These are phyloP conservation scores for Pythium grandisporangium DNA, from an alignment of 352 stramenopile genomes.

Conservation along the genomic window DNA sequence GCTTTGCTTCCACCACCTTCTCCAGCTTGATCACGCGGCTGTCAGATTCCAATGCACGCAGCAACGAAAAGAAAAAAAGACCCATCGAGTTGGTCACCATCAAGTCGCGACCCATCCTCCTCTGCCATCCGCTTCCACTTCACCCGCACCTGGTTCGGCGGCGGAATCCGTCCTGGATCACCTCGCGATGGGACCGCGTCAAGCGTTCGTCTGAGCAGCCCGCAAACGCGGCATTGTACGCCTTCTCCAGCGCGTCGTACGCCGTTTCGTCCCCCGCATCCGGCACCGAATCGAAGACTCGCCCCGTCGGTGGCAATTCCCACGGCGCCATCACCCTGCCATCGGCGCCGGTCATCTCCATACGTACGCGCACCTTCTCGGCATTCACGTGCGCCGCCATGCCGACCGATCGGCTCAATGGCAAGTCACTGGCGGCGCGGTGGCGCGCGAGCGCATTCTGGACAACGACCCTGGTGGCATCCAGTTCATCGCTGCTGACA, in stretches of 20 bases:
- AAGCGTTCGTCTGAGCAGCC: conserved; percentile 13
- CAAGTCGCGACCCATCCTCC: background rate
- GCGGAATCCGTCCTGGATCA: too few relatives aligned
- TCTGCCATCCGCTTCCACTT: background rate
- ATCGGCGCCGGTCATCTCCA: conserved; percentile 27
- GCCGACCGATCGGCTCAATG: background rate
- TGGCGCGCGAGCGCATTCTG: too few relatives aligned
- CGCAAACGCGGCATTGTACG: conserved; percentile 39
- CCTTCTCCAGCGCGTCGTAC: conserved; percentile 54
- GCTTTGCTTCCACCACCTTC: too few relatives aligned
- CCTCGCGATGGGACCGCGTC: conserved; percentile 1
- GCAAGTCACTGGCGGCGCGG: background rate
- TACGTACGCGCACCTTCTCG: conserved; percentile 24
- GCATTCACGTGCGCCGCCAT: conserved; percentile 1
- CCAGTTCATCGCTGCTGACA: too few relatives aligned
- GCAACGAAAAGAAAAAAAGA: too few relatives aligned
- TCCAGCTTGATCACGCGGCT: too few relatives aligned
- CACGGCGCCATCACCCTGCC: background rate
- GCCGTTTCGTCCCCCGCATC: conserved; percentile 18
- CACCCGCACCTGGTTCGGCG: too few relatives aligned
- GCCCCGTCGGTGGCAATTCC: conserved; percentile 24
- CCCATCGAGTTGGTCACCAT: too few relatives aligned
- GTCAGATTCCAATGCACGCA: too few relatives aligned
- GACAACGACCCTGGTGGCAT: too few relatives aligned
- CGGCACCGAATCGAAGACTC: conserved; percentile 40